phyloP scores from a whole-genome alignment of 805 yeast species.

The Saccharomycopsis sp. region DNA sequence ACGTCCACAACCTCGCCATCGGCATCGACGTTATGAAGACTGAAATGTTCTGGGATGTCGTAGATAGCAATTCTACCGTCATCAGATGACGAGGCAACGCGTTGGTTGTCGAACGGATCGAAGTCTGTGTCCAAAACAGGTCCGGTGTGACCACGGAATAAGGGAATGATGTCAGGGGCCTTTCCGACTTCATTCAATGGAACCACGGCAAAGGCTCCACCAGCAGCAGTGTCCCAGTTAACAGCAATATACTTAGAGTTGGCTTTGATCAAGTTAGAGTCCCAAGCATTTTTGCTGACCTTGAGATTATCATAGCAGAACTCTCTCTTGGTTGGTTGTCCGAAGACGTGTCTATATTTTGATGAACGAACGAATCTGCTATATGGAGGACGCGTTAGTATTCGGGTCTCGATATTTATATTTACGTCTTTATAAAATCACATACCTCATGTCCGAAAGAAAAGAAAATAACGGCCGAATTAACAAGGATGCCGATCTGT shows the following conservation, averaged over 20 bases:
- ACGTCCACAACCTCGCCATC: conserved; percentile 62
- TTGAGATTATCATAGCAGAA: conserved; percentile 45
- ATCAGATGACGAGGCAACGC: conserved; percentile 74
- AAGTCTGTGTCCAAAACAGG: conserved; percentile 93
- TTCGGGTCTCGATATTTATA: too few relatives aligned
- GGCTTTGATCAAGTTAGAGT: conserved; percentile 79
- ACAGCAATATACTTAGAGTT: conserved; percentile 83
- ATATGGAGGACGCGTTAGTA: conserved; percentile 39
- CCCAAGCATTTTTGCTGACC: conserved; percentile 92
- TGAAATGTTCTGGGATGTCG: conserved; percentile 79
- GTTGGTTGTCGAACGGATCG: conserved; percentile 78
- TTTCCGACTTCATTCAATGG: conserved; percentile 85
- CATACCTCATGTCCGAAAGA: background rate
- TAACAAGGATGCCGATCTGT: too few relatives aligned
- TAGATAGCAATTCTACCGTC: conserved; percentile 79
- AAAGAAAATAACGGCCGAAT: too few relatives aligned
- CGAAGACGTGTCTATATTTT: conserved; percentile 92
- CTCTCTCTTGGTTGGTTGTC: conserved; percentile 65
- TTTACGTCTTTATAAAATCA: too few relatives aligned
- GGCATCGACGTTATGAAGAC: conserved; percentile 51
- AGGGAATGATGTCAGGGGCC: conserved; percentile 86
- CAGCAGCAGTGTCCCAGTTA: conserved; percentile 93
- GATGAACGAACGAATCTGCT: conserved; percentile 94
- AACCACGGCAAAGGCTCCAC: conserved; percentile 94
- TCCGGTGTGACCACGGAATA: conserved; percentile 94